A percentile compares a stretch with the other conserved stretches of the same genome.
These are phyloP conservation scores for Nadsonia fulvescens DNA, from an alignment of 805 yeast genomes.

Conservation along the genomic window DNA sequence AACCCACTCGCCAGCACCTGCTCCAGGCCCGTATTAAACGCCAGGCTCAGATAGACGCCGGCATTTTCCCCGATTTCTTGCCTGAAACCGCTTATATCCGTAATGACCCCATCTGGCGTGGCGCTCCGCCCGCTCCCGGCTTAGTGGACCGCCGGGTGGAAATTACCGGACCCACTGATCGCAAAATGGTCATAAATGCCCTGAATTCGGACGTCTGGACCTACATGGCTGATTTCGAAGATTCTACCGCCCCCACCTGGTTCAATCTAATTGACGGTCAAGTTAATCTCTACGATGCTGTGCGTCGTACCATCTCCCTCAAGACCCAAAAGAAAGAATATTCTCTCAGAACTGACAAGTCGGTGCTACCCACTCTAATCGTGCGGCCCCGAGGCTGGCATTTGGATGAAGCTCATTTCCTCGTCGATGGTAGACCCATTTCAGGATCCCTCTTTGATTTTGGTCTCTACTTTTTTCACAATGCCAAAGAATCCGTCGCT, in stretches of 20 bases:
- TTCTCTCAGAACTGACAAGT: slow-evolving; percentile 31
- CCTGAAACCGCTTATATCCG: slow-evolving; percentile 47
- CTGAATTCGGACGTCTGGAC: slow-evolving; percentile 52
- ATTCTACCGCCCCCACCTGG: slow-evolving; percentile 60
- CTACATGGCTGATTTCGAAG: slow-evolving; percentile 65
- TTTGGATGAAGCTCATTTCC: slow-evolving; percentile 44
- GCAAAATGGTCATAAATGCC: slow-evolving; percentile 62
- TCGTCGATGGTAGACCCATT: slow-evolving; percentile 50
- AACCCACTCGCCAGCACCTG: slow-evolving; percentile 34
- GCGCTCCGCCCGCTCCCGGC: slow-evolving; percentile 52
- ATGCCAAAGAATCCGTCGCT: slow-evolving; percentile 36
- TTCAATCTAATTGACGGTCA: slow-evolving; percentile 48
- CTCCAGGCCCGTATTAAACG: slow-evolving; percentile 36
- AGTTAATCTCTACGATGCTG: slow-evolving; percentile 51
- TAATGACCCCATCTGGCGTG: slow-evolving; percentile 52
- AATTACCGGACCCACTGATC: slow-evolving; percentile 61
- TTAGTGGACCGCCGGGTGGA: slow-evolving; percentile 56
- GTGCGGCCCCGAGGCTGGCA: slow-evolving; percentile 59
- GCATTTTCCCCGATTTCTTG: slow-evolving; percentile 48
- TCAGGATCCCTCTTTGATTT: slow-evolving; percentile 52
- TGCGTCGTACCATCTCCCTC: slow-evolving; percentile 34
- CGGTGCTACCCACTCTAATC: slow-evolving; percentile 33
- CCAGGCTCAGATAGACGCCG: slow-evolving; percentile 39
- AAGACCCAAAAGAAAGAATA: slow-evolving; percentile 23
- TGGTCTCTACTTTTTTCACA: slow-evolving; percentile 53